These are phyloP conservation scores for Ustilago tritici DNA, from an alignment of 1,284 basidiomycete species.

Conservation along the genomic window DNA sequence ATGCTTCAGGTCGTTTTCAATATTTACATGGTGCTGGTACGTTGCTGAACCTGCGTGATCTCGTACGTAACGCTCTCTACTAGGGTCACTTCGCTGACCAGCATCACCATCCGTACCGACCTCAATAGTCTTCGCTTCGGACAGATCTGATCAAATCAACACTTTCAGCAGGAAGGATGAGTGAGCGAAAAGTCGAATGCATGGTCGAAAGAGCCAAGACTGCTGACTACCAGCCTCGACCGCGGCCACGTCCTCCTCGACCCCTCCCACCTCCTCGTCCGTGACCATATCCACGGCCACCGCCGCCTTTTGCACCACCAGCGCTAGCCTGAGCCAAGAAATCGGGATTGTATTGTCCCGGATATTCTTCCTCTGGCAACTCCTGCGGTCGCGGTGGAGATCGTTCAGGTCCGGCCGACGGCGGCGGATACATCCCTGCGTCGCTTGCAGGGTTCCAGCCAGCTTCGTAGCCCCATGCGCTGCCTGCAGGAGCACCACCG, in stretches of 20 bases:
- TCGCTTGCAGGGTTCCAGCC: slow-evolving; percentile 11
- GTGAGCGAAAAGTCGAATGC: neutral
- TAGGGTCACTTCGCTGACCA: neutral
- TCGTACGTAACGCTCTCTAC: neutral
- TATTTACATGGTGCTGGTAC: neutral
- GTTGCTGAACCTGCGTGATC: neutral
- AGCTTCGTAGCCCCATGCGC: slow-evolving; percentile 14
- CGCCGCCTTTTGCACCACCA: slow-evolving; percentile 11
- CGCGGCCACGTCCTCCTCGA: slow-evolving; percentile 12
- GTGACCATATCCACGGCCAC: slow-evolving; percentile 10
- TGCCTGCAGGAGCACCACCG: slow-evolving; percentile 1
- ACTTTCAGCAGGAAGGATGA: neutral
- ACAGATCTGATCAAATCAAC: neutral
- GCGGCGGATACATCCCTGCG: slow-evolving; percentile 1
- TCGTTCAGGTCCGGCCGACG: neutral
- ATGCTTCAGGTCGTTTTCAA: neutral
- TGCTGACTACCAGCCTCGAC: slow-evolving; percentile 26
- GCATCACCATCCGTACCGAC: neutral
- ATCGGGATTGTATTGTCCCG: slow-evolving; percentile 49
- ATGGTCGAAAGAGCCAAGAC: neutral
- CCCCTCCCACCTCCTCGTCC: slow-evolving; percentile 24
- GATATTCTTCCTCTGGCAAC: slow-evolving; percentile 51
- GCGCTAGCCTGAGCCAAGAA: slow-evolving; percentile 32
- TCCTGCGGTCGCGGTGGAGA: slow-evolving; percentile 19
- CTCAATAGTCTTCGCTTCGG: neutral